phyloP scores from a whole-genome alignment of 331 rosid genomes.

The Spiraea crenata region DNA sequence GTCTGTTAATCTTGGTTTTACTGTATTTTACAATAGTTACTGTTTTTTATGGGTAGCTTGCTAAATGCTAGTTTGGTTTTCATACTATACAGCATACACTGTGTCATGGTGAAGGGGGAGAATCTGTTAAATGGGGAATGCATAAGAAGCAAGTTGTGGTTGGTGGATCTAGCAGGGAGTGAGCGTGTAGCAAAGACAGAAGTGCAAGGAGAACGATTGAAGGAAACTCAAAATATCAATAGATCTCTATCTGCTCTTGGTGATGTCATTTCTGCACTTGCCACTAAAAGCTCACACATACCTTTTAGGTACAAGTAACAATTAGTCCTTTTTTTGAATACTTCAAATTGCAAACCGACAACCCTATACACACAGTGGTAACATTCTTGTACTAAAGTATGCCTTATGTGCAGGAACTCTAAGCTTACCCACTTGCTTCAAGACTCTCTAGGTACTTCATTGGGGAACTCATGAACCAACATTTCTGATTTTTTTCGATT shows the following conservation, averaged over 20 bases:
- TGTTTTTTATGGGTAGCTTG: slow-evolving; percentile 10
- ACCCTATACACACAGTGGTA: background rate
- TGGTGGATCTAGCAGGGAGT: slow-evolving; percentile 96
- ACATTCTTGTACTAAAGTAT: slow-evolving; percentile 16
- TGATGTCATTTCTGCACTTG: slow-evolving; percentile 97
- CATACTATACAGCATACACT: slow-evolving; percentile 67
- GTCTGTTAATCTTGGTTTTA: slow-evolving; percentile 34
- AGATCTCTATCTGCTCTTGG: slow-evolving; percentile 95
- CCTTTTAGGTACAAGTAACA: slow-evolving; percentile 67
- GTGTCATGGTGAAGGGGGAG: slow-evolving; percentile 97
- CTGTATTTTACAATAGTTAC: no score
- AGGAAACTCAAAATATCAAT: slow-evolving; percentile 93
- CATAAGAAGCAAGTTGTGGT: slow-evolving; percentile 90
- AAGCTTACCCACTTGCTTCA: slow-evolving; percentile 98
- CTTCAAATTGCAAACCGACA: slow-evolving; percentile 20
- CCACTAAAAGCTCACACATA: slow-evolving; percentile 76
- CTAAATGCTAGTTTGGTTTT: slow-evolving; percentile 26
- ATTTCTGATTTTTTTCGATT: background rate
- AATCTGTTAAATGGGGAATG: slow-evolving; percentile 84
- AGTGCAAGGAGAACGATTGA: slow-evolving; percentile 90
- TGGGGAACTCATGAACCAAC: background rate
- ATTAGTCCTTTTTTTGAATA: slow-evolving; percentile 19
- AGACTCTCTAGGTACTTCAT: slow-evolving; percentile 80
- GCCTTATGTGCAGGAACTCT: slow-evolving; percentile 65
- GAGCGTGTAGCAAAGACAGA: slow-evolving; percentile 92